Conservation (phyloP, 768 basidiomycete species). For the Psilocybe cubensis region DNA sequence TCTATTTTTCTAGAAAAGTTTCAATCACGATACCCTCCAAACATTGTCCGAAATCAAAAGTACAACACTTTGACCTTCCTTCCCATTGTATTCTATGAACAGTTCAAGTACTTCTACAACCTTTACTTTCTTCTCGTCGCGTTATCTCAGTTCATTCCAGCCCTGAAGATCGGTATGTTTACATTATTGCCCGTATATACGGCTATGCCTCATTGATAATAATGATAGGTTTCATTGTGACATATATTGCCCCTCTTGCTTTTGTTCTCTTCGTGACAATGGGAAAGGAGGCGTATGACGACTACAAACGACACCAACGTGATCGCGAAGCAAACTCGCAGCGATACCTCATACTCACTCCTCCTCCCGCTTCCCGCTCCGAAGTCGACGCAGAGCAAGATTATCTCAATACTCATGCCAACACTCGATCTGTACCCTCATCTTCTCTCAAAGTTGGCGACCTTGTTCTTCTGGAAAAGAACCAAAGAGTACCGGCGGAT, state of each 20-base stretch:
- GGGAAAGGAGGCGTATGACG: slow-evolving; percentile 99
- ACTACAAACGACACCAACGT: slow-evolving; percentile 91
- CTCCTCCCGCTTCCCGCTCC: slow-evolving; percentile 37
- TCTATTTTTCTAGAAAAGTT: slow-evolving; percentile 57
- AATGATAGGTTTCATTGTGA: slow-evolving; percentile 83
- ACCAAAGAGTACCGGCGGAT: slow-evolving; percentile 96
- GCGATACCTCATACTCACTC: slow-evolving; percentile 83
- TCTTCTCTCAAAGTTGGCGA: slow-evolving; percentile 91
- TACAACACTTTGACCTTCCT: slow-evolving; percentile 97
- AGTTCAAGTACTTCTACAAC: slow-evolving; percentile 99
- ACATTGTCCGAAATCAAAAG: slow-evolving; percentile 96
- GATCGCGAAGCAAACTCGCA: slow-evolving; percentile 96
- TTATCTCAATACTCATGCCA: slow-evolving; percentile 49
- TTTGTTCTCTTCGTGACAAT: slow-evolving; percentile 95
- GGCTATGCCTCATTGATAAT: background rate
- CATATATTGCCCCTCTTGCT: slow-evolving; percentile 94
- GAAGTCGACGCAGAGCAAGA: slow-evolving; percentile 41
- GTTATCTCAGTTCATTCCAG: slow-evolving; percentile 93
- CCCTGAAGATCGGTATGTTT: slow-evolving; percentile 87
- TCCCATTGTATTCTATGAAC: slow-evolving; percentile 96
- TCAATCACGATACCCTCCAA: slow-evolving; percentile 76
- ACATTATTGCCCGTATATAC: background rate
- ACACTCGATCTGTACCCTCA: slow-evolving; percentile 81
- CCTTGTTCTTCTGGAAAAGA: slow-evolving; percentile 91
- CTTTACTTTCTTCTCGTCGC: slow-evolving; percentile 98